Base-by-base conservation (phyloP, 768 basidiomycete genomes). In the Russula ochroleuca region DNA sequence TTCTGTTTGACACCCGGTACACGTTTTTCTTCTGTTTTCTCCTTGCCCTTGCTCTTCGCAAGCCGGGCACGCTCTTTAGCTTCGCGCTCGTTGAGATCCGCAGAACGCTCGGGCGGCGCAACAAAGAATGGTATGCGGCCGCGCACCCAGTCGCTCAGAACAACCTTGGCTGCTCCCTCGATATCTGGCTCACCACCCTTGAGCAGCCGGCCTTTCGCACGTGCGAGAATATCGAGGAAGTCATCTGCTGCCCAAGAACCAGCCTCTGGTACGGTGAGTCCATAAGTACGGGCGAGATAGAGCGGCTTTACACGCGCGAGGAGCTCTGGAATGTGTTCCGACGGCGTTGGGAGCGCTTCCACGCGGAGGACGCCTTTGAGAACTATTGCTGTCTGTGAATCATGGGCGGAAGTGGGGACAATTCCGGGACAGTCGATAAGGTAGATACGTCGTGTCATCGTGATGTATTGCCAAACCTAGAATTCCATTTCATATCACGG, bases 351-450 rank as follows among this genome's bases (percentile, higher is more conserved):
- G 17, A 99, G 82, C 60, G 94, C 94, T 77, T 98, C 96, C 23
- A 98, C 93, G 63, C 96, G 90, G 43, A 98, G 85, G 54, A 98
- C 95, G 21, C 96, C 97, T 76, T 99, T 99, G 63, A 99, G 83
- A 25, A 98, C 97, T 5, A 87, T 97, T 17, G 86, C 84, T 0
- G 93, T 92, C 72, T 96, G 88, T 2, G 90, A 84, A 75, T 98
- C 95, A 66, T 90, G 82, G 2, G 93, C 90, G 25, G 94, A 95
- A 19, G 94, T 88, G 2, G 96, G 96, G 1, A 98, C 97, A 74
- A 98, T 92, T 54, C 97, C 97, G 33, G 97, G 97, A 73, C 97
- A 99, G 76, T 99, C 97, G 78, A 99, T 98, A 69, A 99, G 88
- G 79, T 98, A 99, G 73, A 99, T 99, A 59, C 91, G 84, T 67